phyloP scores from a whole-genome alignment of 2,329 filamentous ascomycete species.

The Ploettnerulaceae sp. region DNA sequence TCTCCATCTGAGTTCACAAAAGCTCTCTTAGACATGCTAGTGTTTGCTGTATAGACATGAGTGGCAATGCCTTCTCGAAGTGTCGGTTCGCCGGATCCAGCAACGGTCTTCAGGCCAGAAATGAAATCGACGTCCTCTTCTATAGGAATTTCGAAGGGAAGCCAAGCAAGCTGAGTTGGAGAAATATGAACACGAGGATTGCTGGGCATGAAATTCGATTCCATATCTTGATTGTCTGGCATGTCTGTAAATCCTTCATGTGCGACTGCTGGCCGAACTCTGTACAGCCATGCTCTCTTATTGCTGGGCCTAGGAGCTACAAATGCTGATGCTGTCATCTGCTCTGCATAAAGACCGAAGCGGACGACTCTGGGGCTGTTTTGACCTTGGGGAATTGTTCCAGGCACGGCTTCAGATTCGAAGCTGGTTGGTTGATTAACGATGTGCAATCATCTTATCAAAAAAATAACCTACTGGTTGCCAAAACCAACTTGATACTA shows the following conservation, averaged over 20 bases:
- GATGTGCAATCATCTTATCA: background rate
- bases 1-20: conserved; percentile 59
- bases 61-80: conserved; percentile 45
- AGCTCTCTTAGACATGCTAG: conserved; percentile 42
- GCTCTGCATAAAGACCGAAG: conserved; percentile 43
- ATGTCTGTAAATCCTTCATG: conserved; percentile 32
- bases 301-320: conserved; percentile 39
- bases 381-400: conserved; percentile 39
- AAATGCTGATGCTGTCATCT: conserved; percentile 43
- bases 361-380: conserved; percentile 39
- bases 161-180: conserved; percentile 45
- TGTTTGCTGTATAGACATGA: conserved; percentile 46
- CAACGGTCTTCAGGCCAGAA: conserved; percentile 45
- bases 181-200: conserved; percentile 44
- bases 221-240: conserved; percentile 35
- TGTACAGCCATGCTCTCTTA: conserved; percentile 38
- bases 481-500: conserved; percentile 53
- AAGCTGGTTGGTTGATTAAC: conserved; percentile 35
- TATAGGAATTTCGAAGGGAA: conserved; percentile 38
- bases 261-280: conserved; percentile 40
- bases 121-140: conserved; percentile 37
- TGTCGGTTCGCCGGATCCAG: conserved; percentile 46
- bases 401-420: conserved; percentile 40
- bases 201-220: conserved; percentile 42
- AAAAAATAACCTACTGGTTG: conserved; percentile 30